Evolutionary conservation across 139 green algal species (phyloP).

Genomic region (Gonium pectorale): DNA sequence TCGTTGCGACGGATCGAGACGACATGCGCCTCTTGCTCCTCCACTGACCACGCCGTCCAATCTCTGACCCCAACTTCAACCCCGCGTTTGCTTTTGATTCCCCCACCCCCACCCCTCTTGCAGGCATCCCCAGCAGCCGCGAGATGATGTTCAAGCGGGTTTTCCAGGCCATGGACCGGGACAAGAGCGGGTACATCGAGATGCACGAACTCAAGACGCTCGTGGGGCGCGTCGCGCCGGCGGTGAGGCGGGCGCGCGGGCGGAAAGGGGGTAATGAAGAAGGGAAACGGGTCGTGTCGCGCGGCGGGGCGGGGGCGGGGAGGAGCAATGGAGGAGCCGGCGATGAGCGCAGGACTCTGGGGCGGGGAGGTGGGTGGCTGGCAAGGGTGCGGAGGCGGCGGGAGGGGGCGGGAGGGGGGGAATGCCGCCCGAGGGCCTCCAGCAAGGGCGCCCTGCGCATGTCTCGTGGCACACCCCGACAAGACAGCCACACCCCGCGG

Average conservation of each 20-base stretch:
- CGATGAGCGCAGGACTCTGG: not conserved
- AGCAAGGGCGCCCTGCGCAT: too few species aligned
- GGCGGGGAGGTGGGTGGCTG: not conserved
- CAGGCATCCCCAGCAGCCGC: not conserved
- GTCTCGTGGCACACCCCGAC: too few species aligned
- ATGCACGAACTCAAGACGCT: constrained; percentile 45
- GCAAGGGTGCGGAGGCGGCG: not conserved
- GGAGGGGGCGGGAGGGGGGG: too few species aligned
- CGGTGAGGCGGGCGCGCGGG: not conserved
- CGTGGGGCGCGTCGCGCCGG: constrained; percentile 34
- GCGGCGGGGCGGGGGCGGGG: too few species aligned
- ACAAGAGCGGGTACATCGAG: constrained; percentile 46
- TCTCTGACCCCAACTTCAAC: too few species aligned
- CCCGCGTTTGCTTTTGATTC: too few species aligned
- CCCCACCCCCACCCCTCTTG: too few species aligned
- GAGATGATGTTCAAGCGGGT: constrained; percentile 28
- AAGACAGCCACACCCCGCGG: too few species aligned
- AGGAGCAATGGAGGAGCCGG: not conserved
- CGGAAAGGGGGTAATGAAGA: not conserved
- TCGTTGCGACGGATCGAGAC: too few species aligned
- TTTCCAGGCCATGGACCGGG: constrained; percentile 19
- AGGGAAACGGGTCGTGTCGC: not conserved
- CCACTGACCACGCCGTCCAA: too few species aligned
- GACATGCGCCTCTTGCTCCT: too few species aligned
- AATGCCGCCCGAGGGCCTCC: too few species aligned